Evolutionary conservation across 2,329 filamentous ascomycete genomes (phyloP).

Genomic region (Orbilia quercus): DNA sequence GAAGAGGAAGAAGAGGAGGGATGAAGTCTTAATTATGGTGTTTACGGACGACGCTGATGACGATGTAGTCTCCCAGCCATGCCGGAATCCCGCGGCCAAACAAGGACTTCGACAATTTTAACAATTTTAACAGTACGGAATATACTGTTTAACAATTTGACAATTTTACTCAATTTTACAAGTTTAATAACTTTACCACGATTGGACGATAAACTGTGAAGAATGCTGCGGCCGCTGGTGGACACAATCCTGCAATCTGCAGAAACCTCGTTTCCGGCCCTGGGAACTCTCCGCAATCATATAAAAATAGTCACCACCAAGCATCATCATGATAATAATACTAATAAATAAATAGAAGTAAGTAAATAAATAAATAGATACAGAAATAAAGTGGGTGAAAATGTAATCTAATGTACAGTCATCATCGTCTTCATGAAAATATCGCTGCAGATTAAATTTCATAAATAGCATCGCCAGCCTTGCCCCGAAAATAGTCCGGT

Average conservation of each 20-base stretch:
- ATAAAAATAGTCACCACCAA: neutral
- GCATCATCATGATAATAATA: neutral
- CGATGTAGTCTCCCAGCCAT: constrained; percentile 35
- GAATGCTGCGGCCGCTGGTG: constrained; percentile 11
- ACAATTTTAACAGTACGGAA: too few relatives aligned
- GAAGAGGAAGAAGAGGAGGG: constrained; percentile 8
- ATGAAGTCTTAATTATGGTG: neutral
- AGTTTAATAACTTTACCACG: constrained; percentile 14
- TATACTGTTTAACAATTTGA: too few relatives aligned
- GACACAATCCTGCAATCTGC: neutral
- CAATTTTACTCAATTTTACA: too few relatives aligned
- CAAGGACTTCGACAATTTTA: constrained; percentile 6
- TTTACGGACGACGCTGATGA: neutral
- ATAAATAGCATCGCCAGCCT: constrained; percentile 7
- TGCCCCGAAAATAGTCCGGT: constrained; percentile 52
- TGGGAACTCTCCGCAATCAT: too few relatives aligned
- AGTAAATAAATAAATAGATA: too few relatives aligned
- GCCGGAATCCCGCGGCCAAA: constrained; percentile 37
- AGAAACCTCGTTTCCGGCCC: too few relatives aligned
- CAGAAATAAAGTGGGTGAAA: neutral
- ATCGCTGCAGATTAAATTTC: constrained; percentile 16
- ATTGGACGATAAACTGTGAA: constrained; percentile 7
- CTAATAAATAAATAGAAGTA: too few relatives aligned
- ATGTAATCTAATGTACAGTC: constrained; percentile 1
- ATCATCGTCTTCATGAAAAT: neutral